A percentile compares a stretch with the other conserved stretches of the same genome.
phyloP scores from a whole-genome alignment of 257 asterid species.

The Cruciata laevipes region DNA sequence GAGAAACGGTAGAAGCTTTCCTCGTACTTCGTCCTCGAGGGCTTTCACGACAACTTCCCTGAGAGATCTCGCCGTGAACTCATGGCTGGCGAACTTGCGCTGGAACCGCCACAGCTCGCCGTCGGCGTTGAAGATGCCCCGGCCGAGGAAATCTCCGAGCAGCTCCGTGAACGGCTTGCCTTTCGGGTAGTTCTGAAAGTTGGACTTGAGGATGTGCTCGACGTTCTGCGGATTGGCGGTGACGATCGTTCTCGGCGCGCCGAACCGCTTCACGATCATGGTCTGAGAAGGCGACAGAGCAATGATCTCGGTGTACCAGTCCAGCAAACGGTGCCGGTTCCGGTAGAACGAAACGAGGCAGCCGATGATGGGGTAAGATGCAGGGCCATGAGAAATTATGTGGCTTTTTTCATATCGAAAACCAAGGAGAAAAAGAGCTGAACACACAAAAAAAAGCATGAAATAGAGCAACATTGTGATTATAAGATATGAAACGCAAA shows the following conservation, averaged over 20 bases:
- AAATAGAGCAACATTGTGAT: neutral
- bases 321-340: conserved; percentile 46
- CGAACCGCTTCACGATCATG: conserved; percentile 17
- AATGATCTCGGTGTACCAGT: conserved; percentile 61
- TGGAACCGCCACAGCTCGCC: conserved; percentile 55
- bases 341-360: conserved; percentile 53
- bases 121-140: conserved; percentile 70
- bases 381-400: conserved; percentile 1
- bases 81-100: conserved; percentile 48
- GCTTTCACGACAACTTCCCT: conserved; percentile 28
- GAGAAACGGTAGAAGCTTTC: conserved; percentile 42
- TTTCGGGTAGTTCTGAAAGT: conserved; percentile 54
- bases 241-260: conserved; percentile 37
- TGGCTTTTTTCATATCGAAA: neutral
- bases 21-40: conserved; percentile 36
- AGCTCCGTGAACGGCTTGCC: conserved; percentile 56
- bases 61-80: conserved; percentile 34
- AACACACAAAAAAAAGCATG: neutral
- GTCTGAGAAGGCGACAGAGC: conserved; percentile 24
- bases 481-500: too few relatives aligned
- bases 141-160: conserved; percentile 61
- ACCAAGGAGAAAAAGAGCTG: neutral
- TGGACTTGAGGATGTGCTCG: conserved; percentile 60
- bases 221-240: conserved; percentile 60
- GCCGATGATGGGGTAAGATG: conserved; percentile 22